phyloP scores from a whole-genome alignment of 116 monocot genomes.

The Cymodocea nodosa region DNA sequence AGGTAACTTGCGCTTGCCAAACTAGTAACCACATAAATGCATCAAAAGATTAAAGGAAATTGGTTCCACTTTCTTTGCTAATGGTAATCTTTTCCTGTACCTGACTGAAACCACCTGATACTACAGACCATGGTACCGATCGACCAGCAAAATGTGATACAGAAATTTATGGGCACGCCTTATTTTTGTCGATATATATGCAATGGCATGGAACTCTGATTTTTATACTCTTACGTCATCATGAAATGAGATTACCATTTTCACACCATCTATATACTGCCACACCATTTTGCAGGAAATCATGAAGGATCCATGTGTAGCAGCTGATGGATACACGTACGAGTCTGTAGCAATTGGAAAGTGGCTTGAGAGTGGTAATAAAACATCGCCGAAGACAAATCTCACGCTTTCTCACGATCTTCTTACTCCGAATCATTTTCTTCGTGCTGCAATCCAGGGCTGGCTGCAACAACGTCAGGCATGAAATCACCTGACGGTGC shows the following conservation, averaged over 20 bases:
- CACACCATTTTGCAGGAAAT: conserved; percentile 25
- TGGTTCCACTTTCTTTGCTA: no score
- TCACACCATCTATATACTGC: no score
- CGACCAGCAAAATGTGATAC: no score
- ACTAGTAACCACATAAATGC: background rate
- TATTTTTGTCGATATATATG: no score
- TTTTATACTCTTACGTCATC: no score
- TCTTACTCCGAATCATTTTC: conserved; percentile 50
- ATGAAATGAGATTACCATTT: no score
- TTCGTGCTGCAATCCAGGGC: conserved; percentile 66
- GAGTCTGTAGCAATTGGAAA: conserved; percentile 38
- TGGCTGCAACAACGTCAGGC: conserved; percentile 22
- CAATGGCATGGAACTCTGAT: no score
- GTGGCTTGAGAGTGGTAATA: conserved; percentile 36
- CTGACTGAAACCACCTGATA: no score
- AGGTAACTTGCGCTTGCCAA: conserved; percentile 22
- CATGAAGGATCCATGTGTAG: conserved; percentile 48
- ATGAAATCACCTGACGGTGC: background rate
- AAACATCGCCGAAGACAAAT: conserved; percentile 65
- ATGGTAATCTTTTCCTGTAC: no score
- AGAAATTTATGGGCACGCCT: no score
- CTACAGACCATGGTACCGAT: no score
- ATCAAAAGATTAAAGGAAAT: no score
- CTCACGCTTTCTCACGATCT: conserved; percentile 27
- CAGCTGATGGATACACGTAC: conserved; percentile 53